Percentiles rank a stretch among this genome's conserved stretches.
These are phyloP conservation scores for Spergularia marina DNA, from an alignment of 148 eudicot species.

Conservation along the genomic window DNA sequence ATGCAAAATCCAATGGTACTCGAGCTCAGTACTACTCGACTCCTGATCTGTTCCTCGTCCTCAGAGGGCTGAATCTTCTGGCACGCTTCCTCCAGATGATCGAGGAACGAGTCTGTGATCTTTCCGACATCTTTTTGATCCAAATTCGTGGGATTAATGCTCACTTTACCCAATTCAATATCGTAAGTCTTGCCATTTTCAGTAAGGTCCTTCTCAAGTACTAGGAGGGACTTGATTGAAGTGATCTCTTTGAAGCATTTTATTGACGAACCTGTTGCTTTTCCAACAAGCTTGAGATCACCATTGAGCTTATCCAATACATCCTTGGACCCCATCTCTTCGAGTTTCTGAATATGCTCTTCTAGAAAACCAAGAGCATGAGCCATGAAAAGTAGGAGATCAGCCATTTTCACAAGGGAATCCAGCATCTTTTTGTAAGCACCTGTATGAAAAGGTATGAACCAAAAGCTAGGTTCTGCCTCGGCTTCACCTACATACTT, in stretches of 20 bases:
- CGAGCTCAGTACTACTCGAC: conserved; percentile 39
- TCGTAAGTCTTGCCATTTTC: conserved; percentile 38
- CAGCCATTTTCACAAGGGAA: conserved; percentile 49
- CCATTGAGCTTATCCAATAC: conserved; percentile 36
- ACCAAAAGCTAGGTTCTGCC: conserved; percentile 78
- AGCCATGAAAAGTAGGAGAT: conserved; percentile 37
- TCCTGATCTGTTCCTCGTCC: conserved; percentile 29
- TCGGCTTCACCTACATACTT: conserved; percentile 62
- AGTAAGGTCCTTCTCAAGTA: conserved; percentile 43
- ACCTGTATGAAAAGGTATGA: conserved; percentile 54
- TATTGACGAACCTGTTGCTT: conserved; percentile 33
- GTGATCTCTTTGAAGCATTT: conserved; percentile 49
- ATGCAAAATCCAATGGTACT: conserved; percentile 60
- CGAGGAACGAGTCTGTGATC: conserved; percentile 38
- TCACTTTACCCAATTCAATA: conserved; percentile 52
- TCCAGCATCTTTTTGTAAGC: conserved; percentile 46
- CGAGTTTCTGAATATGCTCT: conserved; percentile 29
- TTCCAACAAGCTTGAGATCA: conserved; percentile 42
- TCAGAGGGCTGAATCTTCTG: conserved; percentile 24
- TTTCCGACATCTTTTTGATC: conserved; percentile 39
- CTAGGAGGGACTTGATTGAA: conserved; percentile 42
- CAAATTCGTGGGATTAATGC: conserved; percentile 14
- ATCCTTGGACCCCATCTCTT: conserved; percentile 20
- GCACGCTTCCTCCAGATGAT: conserved; percentile 31
- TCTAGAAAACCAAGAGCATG: conserved; percentile 42